These are phyloP conservation scores for Pisolithus sp. DNA, from an alignment of 768 basidiomycete species.

Conservation along the genomic window DNA sequence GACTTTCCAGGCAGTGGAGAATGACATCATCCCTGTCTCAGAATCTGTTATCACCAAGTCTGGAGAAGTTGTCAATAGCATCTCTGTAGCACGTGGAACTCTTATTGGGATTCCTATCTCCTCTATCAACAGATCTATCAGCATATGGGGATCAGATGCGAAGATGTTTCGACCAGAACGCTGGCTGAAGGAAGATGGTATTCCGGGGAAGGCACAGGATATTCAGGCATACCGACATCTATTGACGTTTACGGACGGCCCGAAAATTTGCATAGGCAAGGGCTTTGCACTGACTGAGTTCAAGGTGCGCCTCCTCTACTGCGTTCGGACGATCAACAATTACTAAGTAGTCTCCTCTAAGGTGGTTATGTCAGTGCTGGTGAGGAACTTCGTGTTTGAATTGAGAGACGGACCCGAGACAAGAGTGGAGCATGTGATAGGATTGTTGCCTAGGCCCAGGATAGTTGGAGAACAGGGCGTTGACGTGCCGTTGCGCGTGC, in stretches of 20 bases:
- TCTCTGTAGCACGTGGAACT: constrained; percentile 45
- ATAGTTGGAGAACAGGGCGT: no score
- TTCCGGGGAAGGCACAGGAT: constrained; percentile 28
- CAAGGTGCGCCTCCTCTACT: constrained; percentile 19
- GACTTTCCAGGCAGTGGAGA: constrained; percentile 36
- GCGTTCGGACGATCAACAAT: neutral
- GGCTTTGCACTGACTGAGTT: constrained; percentile 38
- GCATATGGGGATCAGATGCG: constrained; percentile 57
- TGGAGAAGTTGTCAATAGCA: constrained; percentile 32
- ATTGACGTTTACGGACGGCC: constrained; percentile 47
- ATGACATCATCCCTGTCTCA: constrained; percentile 56
- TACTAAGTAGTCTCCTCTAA: constrained; percentile 10
- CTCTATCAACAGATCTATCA: constrained; percentile 44
- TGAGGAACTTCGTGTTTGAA: constrained; percentile 14
- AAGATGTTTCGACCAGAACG: constrained; percentile 56
- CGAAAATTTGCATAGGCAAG: constrained; percentile 44
- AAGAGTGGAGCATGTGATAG: no score
- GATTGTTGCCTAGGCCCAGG: no score
- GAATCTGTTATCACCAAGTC: constrained; percentile 38
- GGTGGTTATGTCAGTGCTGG: constrained; percentile 39
- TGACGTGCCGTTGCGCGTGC: no score
- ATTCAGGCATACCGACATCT: constrained; percentile 46
- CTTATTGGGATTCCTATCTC: constrained; percentile 37
- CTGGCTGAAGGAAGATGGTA: constrained; percentile 42
- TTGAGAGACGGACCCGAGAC: no score